A percentile compares a stretch with the other conserved stretches of the same genome.
Evolutionary conservation across 2,329 filamentous ascomycete species (phyloP).

Genomic region (Trematosphaeria pertusa): DNA sequence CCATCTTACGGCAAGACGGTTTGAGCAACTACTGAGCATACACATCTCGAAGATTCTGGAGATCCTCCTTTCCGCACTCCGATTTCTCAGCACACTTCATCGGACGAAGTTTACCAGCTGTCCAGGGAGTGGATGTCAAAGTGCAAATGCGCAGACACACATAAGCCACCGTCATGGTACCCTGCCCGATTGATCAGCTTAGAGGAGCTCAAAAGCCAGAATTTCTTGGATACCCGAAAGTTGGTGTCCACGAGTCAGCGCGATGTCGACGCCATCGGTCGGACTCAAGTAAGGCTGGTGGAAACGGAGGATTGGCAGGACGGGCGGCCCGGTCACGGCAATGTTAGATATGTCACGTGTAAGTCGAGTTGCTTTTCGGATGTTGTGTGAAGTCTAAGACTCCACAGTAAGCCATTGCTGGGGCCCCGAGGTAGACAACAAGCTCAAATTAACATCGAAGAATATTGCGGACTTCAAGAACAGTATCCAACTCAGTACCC

Average conservation of each 20-base stretch:
- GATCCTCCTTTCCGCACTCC: background rate
- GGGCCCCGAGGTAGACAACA: constrained; percentile 3
- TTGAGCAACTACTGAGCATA: too few species aligned
- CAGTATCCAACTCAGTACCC: constrained; percentile 1
- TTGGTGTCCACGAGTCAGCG: background rate
- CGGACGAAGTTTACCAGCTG: constrained; percentile 11
- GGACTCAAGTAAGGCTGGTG: background rate
- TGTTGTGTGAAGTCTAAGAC: background rate
- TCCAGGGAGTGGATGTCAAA: constrained; percentile 10
- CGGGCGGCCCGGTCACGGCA: background rate
- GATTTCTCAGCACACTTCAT: constrained; percentile 3
- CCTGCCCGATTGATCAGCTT: constrained; percentile 1
- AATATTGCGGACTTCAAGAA: constrained; percentile 5
- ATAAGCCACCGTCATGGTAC: background rate
- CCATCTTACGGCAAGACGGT: too few species aligned
- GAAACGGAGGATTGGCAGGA: background rate
- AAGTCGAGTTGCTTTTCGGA: background rate
- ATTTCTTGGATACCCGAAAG: background rate
- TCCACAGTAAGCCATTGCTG: constrained; percentile 11
- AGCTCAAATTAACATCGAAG: background rate
- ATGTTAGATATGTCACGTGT: background rate
- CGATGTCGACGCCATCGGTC: background rate
- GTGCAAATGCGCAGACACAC: constrained; percentile 10
- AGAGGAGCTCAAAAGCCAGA: background rate
- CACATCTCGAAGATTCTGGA: background rate